Conservation (phyloP, 345 rosid genomes). For the Dimocarpus longan region DNA sequence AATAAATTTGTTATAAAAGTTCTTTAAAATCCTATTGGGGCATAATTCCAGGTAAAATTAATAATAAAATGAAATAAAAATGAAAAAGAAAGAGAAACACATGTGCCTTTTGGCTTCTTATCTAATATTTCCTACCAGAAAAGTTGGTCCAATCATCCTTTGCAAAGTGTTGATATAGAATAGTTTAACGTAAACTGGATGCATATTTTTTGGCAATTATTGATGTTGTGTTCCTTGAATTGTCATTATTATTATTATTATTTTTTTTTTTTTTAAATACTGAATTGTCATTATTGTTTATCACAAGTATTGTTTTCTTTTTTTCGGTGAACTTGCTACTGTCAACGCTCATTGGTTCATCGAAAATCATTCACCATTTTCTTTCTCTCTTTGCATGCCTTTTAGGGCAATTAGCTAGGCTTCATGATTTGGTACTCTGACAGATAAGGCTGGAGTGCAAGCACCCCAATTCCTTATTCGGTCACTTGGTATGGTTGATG, state of each 20-base stretch:
- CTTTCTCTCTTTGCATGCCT: background rate
- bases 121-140: background rate
- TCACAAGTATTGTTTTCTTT: background rate
- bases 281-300: constrained; percentile 7
- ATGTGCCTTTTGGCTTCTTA: background rate
- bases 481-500: background rate
- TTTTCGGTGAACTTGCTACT: background rate
- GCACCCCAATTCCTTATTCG: constrained; percentile 1
- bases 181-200: constrained; percentile 17
- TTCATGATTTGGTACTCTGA: background rate
- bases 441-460: constrained; percentile 18
- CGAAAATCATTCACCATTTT: background rate
- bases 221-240: constrained; percentile 3
- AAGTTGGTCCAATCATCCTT: constrained; percentile 9
- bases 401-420: background rate
- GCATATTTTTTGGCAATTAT: constrained; percentile 19
- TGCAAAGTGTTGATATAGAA: background rate
- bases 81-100: background rate
- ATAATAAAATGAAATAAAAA: background rate
- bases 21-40: constrained; percentile 1
- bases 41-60: background rate
- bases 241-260: constrained; percentile 16
- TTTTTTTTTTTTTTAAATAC: background rate
- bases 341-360: background rate
- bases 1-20: background rate